Conservation (phyloP, 73 alveolate species). For the Durusdinium trenchii region DNA sequence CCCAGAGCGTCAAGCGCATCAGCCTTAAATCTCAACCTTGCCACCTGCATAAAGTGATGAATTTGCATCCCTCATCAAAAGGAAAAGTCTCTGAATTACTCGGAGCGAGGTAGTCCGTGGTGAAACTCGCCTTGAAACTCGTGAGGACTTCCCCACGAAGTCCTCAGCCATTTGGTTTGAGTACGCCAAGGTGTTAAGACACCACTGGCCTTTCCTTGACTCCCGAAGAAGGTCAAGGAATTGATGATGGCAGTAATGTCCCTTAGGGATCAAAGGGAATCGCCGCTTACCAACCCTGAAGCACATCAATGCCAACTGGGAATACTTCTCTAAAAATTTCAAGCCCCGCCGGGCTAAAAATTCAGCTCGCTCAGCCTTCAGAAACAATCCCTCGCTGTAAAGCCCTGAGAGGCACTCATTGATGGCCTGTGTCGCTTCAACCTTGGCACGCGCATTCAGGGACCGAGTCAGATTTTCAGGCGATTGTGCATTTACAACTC, state of each 20-base stretch:
- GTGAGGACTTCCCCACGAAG: constrained; percentile 21
- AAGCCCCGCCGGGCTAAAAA: neutral
- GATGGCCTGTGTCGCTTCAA: no score
- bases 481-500: no score
- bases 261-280: no score
- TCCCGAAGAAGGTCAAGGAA: no score
- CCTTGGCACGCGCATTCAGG: no score
- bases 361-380: neutral
- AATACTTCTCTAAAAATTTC: neutral
- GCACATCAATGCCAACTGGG: neutral
- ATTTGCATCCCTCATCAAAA: neutral
- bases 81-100: neutral
- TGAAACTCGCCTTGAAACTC: constrained; percentile 21
- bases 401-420: neutral
- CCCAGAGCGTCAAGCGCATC: no score
- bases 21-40: no score
- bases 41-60: no score
- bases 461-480: no score
- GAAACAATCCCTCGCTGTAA: neutral
- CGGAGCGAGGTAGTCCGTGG: neutral
- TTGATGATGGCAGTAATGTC: no score
- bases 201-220: no score
- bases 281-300: no score
- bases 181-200: neutral
- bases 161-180: constrained; percentile 25